Base-by-base conservation (phyloP, 495 filamentous ascomycete genomes). In the Parachaetomium inaequale region DNA sequence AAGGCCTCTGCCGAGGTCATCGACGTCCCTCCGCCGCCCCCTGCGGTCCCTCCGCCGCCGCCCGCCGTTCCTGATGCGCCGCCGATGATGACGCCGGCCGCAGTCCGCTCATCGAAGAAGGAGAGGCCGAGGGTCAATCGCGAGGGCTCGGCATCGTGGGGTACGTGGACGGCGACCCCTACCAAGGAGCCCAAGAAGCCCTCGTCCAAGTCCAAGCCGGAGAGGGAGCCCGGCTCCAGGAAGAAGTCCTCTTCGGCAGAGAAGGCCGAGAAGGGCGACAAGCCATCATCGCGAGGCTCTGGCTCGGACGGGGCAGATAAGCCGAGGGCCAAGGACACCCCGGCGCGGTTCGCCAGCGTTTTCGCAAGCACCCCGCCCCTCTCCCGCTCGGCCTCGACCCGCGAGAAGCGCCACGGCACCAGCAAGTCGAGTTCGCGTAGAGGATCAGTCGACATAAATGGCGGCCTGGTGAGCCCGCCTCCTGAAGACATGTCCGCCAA, bases 341-440 rank as follows among this genome's bases (percentile, higher is more conserved):
- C 73, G 25, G 55, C 62, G 36, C 78, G 81, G 31, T 70, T 80
- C 56, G 62, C 76, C 23, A 80, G 77, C 60, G 72, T 84, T 53
- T 83, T 85, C 58, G 73, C 80, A 36, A 78, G 74, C 65, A 78
- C 79, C 3, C 78, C 80, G 12, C 80, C 82, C 21, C 51, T 82
- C 10, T 80, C 81, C 50, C 78, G 81, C 34, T 81, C 81, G 12
- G 76, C 76, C 67, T 80, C 82, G 21, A 74, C 72, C 32, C 76
- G 79, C 38, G 81, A 84, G 28, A 82, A 79, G 66, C 74, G 79
- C 19, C 64, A 65, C 49, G 58, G 65, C 62, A 47, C 68, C 58
- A 54, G 71, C 38, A 77, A 76, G 59, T 72, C 74, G 60, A 75
- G 77, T 51, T 81, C 81, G 36, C 78, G 82, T 17, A 77, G 78